Evolutionary conservation across 2,329 filamentous ascomycete genomes (phyloP), one percentile per base, ranked within the genome.

Genomic region (Cladophialophora carrionii): DNA sequence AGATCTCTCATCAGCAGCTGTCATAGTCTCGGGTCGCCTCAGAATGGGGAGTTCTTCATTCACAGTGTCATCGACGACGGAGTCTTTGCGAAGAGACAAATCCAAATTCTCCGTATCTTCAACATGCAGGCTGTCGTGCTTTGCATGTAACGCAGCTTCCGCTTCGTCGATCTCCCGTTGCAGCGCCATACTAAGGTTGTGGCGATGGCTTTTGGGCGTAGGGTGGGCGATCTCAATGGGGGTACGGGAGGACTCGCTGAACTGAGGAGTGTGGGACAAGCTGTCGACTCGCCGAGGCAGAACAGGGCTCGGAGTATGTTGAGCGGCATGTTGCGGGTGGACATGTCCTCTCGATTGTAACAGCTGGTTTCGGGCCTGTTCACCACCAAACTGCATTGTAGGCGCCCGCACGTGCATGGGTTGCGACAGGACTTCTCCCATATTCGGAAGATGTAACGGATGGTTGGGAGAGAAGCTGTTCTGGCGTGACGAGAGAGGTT

Each of bases 121-220:
- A 43, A 61, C 62, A 10, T 65, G 29, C 32, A 68, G 65, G 46
- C 73, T 70, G 34, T 68, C 69, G 29, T 73, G 69, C 46, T 76
- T 72, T 9, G 75, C 74, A n/a, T 73, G 73, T 48, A 78, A 69
- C 20, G 75, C 76, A 26, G 67, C 94, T 72, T 96, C 91, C 4
- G 90, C 89, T 73, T 93, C 90, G 57, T 95, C 89, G 62, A 96
- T 89, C 71, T 95, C 92, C 67, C 88, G 89, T 75, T 96, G 92
- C 26, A 96, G 83, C 53, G 87, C 91, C 68, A 88, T 85, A 72
- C 89, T 92, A 48, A 91, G 83, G 71, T 92, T 92, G 71, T 93
- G 90, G 62, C 83, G 83, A 75, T 88, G 85, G 43, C 83, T 83
- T 70, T 83, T 82, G 63, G 87, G 86, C 57, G 82, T 87, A 9